Percentiles rank a stretch among this genome's conserved stretches.
phyloP scores from a whole-genome alignment of 768 basidiomycete species.

The Termitomyces sp. region DNA sequence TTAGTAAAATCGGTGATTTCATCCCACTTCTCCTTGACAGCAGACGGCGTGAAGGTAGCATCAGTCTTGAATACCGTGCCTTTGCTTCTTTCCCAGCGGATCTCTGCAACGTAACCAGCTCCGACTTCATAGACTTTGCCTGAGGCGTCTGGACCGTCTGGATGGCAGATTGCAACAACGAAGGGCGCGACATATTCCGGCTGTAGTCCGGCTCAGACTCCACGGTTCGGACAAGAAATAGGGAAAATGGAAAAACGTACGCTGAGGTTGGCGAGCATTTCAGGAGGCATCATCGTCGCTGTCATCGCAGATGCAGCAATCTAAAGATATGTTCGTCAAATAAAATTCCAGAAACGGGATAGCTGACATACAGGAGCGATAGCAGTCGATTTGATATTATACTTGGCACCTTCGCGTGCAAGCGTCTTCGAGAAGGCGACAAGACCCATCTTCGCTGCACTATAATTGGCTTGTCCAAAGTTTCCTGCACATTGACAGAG shows the following conservation, averaged over 20 bases:
- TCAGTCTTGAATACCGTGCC: slow-evolving; percentile 91
- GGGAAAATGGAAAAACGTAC: slow-evolving; percentile 30
- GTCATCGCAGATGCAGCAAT: slow-evolving; percentile 98
- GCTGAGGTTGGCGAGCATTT: slow-evolving; percentile 85
- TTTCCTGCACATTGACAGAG: slow-evolving; percentile 52
- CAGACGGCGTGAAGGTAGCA: slow-evolving; percentile 87
- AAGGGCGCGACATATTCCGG: slow-evolving; percentile 93
- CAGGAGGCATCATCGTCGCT: slow-evolving; percentile 90
- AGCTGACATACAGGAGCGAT: slow-evolving; percentile 74
- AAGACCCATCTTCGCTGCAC: slow-evolving; percentile 96
- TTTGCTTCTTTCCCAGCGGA: slow-evolving; percentile 90
- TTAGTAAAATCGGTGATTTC: slow-evolving; percentile 79
- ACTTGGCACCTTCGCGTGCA: slow-evolving; percentile 89
- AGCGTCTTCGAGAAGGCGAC: slow-evolving; percentile 91
- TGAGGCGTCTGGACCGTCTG: slow-evolving; percentile 73
- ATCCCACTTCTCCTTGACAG: slow-evolving; percentile 82
- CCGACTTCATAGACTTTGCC: slow-evolving; percentile 91
- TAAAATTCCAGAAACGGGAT: background rate
- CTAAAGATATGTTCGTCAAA: slow-evolving; percentile 30
- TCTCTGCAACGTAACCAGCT: slow-evolving; percentile 87
- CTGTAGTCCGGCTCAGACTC: slow-evolving; percentile 30
- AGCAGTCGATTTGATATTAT: slow-evolving; percentile 80
- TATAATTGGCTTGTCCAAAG: slow-evolving; percentile 97
- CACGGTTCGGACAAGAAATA: background rate
- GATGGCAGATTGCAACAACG: slow-evolving; percentile 83